Evolutionary conservation across 805 yeast species (phyloP).

Genomic region (Ogataea sp.): DNA sequence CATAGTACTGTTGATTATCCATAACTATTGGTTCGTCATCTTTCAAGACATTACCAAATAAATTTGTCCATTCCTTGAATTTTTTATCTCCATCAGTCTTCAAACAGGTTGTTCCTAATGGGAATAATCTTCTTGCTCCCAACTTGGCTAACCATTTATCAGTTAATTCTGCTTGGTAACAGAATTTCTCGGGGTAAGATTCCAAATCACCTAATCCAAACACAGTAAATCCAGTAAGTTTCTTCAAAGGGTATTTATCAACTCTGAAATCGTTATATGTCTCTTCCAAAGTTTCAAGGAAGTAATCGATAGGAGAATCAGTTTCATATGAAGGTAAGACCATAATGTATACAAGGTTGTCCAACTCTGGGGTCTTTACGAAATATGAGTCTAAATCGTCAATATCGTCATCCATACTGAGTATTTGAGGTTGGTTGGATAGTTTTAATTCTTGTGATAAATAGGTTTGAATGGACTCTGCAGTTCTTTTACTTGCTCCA

Average conservation of each 20-base stretch:
- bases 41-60: conserved; percentile 50
- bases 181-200: conserved; percentile 76
- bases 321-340: conserved; percentile 88
- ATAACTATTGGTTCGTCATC: conserved; percentile 61
- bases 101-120: conserved; percentile 77
- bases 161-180: conserved; percentile 74
- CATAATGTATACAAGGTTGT: conserved; percentile 52
- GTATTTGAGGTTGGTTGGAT: conserved; percentile 37
- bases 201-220: conserved; percentile 85
- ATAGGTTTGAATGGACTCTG: conserved; percentile 38
- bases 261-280: conserved; percentile 80
- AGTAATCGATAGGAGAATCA: conserved; percentile 86
- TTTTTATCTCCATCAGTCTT: conserved; percentile 55
- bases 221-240: conserved; percentile 72
- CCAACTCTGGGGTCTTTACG: conserved; percentile 45
- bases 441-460: conserved; percentile 22
- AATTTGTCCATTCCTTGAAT: conserved; percentile 59
- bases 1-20: conserved; percentile 37
- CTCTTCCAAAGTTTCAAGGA: conserved; percentile 71
- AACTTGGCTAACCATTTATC: conserved; percentile 72
- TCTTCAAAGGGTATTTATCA: conserved; percentile 68
- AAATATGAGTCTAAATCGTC: conserved; percentile 82
- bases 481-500: conserved; percentile 71
- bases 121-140: conserved; percentile 82
- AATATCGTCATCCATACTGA: conserved; percentile 72